Percentiles rank a stretch among this genome's conserved stretches.
Conservation (phyloP, 257 asterid genomes). For the Primulina eburnea region DNA sequence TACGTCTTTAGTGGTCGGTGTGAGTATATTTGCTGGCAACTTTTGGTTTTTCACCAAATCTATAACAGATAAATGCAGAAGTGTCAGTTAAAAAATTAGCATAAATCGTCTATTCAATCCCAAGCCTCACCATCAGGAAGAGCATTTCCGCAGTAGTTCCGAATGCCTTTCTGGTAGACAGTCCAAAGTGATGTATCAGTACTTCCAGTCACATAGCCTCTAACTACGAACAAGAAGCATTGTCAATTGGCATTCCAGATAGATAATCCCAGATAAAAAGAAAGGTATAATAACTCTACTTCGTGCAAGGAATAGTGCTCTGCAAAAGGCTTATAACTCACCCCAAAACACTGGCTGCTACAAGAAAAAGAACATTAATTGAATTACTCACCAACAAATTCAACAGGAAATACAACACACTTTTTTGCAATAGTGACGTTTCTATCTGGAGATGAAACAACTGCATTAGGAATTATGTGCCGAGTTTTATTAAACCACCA, state of each 20-base stretch:
- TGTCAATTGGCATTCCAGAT: conserved; percentile 20
- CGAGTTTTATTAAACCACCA: conserved; percentile 88
- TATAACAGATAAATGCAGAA: conserved; percentile 27
- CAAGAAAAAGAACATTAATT: conserved; percentile 6
- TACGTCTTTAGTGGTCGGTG: conserved; percentile 93
- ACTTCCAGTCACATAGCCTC: conserved; percentile 97
- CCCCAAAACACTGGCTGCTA: background rate
- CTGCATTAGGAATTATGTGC: conserved; percentile 84
- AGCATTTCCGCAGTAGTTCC: conserved; percentile 81
- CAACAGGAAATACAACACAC: conserved; percentile 90
- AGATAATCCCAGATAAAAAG: background rate
- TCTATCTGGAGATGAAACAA: conserved; percentile 72
- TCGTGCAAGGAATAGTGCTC: background rate
- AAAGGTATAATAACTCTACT: background rate
- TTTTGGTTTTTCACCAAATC: conserved; percentile 87
- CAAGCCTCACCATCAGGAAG: conserved; percentile 86
- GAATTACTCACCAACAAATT: conserved; percentile 81
- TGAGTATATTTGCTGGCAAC: conserved; percentile 65
- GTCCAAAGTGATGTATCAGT: conserved; percentile 98
- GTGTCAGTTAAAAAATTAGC: conserved; percentile 7
- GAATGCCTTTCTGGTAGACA: conserved; percentile 74
- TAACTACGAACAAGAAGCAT: conserved; percentile 41
- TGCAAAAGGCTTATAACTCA: background rate
- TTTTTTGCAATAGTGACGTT: conserved; percentile 95
- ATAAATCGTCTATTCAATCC: conserved; percentile 15